Conservation (phyloP, 1,284 basidiomycete species). For the Ganoderma sinense region DNA sequence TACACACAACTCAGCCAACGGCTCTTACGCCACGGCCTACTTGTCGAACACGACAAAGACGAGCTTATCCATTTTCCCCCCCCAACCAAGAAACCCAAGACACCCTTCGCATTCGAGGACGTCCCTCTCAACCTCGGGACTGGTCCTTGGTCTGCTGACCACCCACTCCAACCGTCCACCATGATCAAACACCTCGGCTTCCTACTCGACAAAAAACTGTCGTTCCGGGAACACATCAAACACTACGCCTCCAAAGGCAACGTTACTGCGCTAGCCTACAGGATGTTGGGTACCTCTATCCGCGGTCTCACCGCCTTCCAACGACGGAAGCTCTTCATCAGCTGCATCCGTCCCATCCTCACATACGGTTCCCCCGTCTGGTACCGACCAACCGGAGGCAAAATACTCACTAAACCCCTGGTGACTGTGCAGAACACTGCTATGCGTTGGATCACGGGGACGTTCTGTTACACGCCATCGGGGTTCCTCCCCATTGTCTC, state of each 20-base stretch:
- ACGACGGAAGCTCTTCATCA: conserved; percentile 21
- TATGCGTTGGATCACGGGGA: conserved; percentile 27
- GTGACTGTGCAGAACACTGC: conserved; percentile 20
- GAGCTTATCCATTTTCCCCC: background rate
- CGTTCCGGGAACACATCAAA: background rate
- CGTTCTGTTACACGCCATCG: conserved; percentile 25
- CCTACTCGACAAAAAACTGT: background rate
- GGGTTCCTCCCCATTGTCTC: background rate
- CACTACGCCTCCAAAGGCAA: background rate
- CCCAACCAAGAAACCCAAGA: no score
- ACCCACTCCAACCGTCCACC: background rate
- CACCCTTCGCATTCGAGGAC: no score
- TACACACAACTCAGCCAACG: background rate
- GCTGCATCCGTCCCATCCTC: background rate
- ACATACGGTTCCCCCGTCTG: conserved; percentile 7
- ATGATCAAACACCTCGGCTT: background rate
- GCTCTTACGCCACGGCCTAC: background rate
- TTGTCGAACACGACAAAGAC: background rate
- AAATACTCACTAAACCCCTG: conserved; percentile 5
- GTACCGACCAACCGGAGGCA: conserved; percentile 18
- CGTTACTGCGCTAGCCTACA: conserved; percentile 35
- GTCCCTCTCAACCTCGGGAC: background rate
- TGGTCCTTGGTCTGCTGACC: no score
- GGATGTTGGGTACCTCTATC: conserved; percentile 46
- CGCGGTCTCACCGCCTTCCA: conserved; percentile 40